phyloP scores from a whole-genome alignment of 805 yeast species.

The Sungouiella thailandica region DNA sequence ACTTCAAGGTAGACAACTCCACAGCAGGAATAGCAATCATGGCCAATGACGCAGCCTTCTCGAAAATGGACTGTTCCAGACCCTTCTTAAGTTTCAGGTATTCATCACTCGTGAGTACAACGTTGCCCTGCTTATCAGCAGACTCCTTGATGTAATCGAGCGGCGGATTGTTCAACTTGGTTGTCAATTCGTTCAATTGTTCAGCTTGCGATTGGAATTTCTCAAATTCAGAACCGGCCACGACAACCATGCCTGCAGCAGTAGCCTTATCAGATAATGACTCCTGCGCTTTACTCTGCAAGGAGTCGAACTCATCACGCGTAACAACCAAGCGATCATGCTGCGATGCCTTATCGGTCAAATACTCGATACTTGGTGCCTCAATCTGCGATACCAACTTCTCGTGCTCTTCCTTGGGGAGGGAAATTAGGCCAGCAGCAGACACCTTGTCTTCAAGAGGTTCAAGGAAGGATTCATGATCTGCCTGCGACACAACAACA shows the following conservation, averaged over 20 bases:
- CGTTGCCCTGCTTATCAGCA: conserved; percentile 5
- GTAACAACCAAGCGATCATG: conserved; percentile 7
- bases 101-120: conserved; percentile 4
- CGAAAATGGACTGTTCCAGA: conserved; percentile 9
- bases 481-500: conserved; percentile 1
- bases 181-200: conserved; percentile 3
- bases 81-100: conserved; percentile 4
- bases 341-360: conserved; percentile 3
- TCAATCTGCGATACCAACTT: conserved; percentile 1
- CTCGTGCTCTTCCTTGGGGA: conserved; percentile 7
- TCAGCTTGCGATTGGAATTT: conserved; percentile 7
- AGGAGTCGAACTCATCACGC: conserved; percentile 7
- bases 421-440: conserved; percentile 8
- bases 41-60: conserved; percentile 8
- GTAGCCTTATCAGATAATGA: conserved; percentile 14
- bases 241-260: conserved; percentile 11
- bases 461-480: conserved; percentile 1
- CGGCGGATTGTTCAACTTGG: conserved; percentile 8
- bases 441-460: conserved; percentile 8
- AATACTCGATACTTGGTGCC: conserved; percentile 1
- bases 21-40: conserved; percentile 7
- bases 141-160: conserved; percentile 3
- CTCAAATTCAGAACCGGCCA: conserved; percentile 15
- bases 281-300: conserved; percentile 8
- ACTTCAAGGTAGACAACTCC: conserved; percentile 6